A percentile compares a stretch with the other conserved stretches of the same genome.
phyloP scores from a whole-genome alignment of 345 rosid species.

The Linum tenue region DNA sequence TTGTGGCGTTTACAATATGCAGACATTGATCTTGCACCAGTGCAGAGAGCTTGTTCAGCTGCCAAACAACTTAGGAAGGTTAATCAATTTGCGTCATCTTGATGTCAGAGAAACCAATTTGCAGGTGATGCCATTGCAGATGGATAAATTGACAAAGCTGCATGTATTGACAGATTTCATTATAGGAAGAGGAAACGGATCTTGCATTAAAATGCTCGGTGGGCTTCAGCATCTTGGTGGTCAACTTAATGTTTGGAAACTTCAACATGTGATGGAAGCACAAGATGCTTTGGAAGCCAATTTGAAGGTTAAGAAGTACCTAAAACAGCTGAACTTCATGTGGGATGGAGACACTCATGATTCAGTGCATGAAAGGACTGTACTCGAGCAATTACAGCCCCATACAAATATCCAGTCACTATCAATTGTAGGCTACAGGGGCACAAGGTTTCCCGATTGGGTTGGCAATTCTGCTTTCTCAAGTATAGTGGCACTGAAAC shows the following conservation, averaged over 20 bases:
- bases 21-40: slow-evolving; percentile 2
- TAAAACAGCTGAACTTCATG: background rate
- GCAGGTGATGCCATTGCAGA: slow-evolving; percentile 12
- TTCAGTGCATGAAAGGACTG: background rate
- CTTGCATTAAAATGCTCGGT: slow-evolving; percentile 8
- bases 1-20: background rate
- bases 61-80: slow-evolving; percentile 2
- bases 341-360: slow-evolving; percentile 1
- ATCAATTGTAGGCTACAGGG: slow-evolving; percentile 3
- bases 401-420: background rate
- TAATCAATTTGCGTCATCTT: slow-evolving; percentile 4
- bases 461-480: slow-evolving; percentile 5
- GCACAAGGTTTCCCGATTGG: slow-evolving; percentile 10
- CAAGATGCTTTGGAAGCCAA: slow-evolving; percentile 10
- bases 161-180: slow-evolving; percentile 9
- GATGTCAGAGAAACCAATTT: slow-evolving; percentile 5
- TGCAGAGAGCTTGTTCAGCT: slow-evolving; percentile 5
- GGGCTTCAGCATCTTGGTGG: slow-evolving; percentile 7
- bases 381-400: slow-evolving; percentile 10
- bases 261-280: slow-evolving; percentile 9
- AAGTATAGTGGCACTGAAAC: slow-evolving; percentile 1
- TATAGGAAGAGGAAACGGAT: background rate
- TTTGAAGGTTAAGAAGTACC: slow-evolving; percentile 10
- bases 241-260: slow-evolving; percentile 6
- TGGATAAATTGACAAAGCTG: slow-evolving; percentile 12